Conservation (phyloP, 352 stramenopile genomes). For the Phytophthora cryptogea region DNA sequence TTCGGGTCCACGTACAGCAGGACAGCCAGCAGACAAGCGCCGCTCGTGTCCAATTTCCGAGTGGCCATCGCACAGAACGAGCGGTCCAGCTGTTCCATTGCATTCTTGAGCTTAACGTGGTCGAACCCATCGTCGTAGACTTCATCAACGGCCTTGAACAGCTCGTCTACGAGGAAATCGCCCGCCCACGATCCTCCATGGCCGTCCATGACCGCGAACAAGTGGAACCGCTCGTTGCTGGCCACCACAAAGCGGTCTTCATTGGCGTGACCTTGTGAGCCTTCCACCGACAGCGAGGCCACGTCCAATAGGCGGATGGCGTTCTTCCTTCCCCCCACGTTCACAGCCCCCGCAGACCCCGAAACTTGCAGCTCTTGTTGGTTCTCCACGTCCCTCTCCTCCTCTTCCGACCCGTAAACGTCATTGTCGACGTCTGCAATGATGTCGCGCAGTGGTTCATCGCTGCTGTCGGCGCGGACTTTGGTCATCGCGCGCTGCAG, state of each 20-base stretch:
- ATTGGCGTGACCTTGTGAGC: constrained; percentile 61
- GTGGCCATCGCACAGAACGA: constrained; percentile 46
- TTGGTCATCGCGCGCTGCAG: constrained; percentile 39
- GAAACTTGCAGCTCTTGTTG: constrained; percentile 11
- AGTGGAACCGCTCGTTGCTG: constrained; percentile 55
- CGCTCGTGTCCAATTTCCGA: constrained; percentile 55
- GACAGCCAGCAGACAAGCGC: constrained; percentile 66
- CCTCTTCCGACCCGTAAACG: constrained; percentile 12
- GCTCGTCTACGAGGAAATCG: constrained; percentile 55
- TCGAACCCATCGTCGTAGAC: constrained; percentile 50
- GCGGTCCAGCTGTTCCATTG: constrained; percentile 55
- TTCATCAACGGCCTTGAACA: constrained; percentile 51
- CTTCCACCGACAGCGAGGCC: constrained; percentile 49
- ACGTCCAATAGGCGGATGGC: constrained; percentile 43
- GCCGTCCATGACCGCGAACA: constrained; percentile 78
- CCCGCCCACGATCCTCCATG: constrained; percentile 66
- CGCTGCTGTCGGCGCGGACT: constrained; percentile 23
- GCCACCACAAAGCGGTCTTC: constrained; percentile 69
- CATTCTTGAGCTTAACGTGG: constrained; percentile 31
- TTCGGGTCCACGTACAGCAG: constrained; percentile 51
- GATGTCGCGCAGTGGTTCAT: background rate
- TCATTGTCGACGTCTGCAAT: constrained; percentile 15
- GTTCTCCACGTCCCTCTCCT: constrained; percentile 19
- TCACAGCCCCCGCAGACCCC: constrained; percentile 6
- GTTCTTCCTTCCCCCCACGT: constrained; percentile 30